Conservation (phyloP, 2,329 filamentous ascomycete genomes). For the Beauveria medogensis region DNA sequence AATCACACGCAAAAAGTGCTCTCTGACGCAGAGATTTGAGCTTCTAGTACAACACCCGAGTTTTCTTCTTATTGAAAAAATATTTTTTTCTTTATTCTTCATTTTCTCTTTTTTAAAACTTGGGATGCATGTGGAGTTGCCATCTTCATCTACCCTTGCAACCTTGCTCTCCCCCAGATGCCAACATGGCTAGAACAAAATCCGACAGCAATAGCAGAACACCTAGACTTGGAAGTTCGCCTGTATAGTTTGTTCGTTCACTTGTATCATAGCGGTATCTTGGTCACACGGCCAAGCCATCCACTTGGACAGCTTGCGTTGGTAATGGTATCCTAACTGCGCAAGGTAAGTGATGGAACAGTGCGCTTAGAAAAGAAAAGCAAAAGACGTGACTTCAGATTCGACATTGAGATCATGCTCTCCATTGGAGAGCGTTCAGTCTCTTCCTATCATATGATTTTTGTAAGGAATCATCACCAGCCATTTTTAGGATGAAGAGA, state of each 20-base stretch:
- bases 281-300: neutral
- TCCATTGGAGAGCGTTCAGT: conserved; percentile 48
- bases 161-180: too few species aligned
- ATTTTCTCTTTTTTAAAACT: neutral
- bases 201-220: too few species aligned
- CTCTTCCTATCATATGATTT: conserved; percentile 60
- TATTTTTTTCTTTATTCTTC: neutral
- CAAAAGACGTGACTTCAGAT: conserved; percentile 46
- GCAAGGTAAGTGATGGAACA: neutral
- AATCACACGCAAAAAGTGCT: neutral
- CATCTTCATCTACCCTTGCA: too few species aligned
- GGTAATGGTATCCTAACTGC: neutral
- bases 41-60: too few species aligned
- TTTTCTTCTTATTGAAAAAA: too few species aligned
- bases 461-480: conserved; percentile 54
- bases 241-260: neutral
- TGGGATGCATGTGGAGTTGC: neutral
- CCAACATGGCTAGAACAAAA: neutral
- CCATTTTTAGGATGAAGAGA: conserved; percentile 31
- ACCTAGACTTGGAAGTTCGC: too few species aligned
- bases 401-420: conserved; percentile 54
- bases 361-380: neutral
- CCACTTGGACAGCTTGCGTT: neutral
- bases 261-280: neutral
- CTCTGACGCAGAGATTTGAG: too few species aligned